Base-by-base conservation (phyloP, 257 asterid genomes). In the Misopates orontium region DNA sequence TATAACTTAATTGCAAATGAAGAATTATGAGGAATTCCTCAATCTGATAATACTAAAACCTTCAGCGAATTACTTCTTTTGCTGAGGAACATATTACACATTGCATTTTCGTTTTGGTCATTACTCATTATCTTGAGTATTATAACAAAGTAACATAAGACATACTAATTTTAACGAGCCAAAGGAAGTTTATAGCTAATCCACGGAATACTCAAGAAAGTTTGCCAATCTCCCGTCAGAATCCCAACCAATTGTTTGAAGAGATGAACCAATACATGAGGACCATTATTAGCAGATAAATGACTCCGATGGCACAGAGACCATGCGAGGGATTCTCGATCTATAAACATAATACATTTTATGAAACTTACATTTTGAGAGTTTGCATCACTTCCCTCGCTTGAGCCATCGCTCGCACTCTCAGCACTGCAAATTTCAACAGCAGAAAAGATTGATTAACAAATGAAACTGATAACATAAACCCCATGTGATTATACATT, bases 321-420 rank as follows among this genome's bases (percentile, higher is more conserved):
- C 28, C 57, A n/a, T 36, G 51, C 16, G 13, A 53, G 42, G 23
- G n/a, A 49, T 58, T 31, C 58, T 19, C 41, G 49, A 49, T 39
- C 23, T 61, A 41, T 42, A 51, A 8, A 40, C 11, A 60, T 66
- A 57, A 21, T 31, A 42, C 17, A 5, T 19, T 39, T 18, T 55
- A 23, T 47, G 63, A 20, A 54, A 54, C 56, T 73, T 55, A 44
- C 20, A 5, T 28, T 68, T 18, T 24, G 25, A 24, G 97, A 94
- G 75, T 88, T 78, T 53, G 77, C 87, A 72, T 90, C 95, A 71
- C 98, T 94, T 75, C 96, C 98, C 44, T 84, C 99, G 48, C 95
- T 86, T 62, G 93, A 80, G 65, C 92, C 96, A 68, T 86, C 99
- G 76, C 96, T 90, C 52, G 69, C 95, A 71, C 96, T 90, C 70